Percentiles rank a stretch among this genome's conserved stretches.
Conservation (phyloP, 2,329 filamentous ascomycete species). For the Pseudopyricularia cyperi region DNA sequence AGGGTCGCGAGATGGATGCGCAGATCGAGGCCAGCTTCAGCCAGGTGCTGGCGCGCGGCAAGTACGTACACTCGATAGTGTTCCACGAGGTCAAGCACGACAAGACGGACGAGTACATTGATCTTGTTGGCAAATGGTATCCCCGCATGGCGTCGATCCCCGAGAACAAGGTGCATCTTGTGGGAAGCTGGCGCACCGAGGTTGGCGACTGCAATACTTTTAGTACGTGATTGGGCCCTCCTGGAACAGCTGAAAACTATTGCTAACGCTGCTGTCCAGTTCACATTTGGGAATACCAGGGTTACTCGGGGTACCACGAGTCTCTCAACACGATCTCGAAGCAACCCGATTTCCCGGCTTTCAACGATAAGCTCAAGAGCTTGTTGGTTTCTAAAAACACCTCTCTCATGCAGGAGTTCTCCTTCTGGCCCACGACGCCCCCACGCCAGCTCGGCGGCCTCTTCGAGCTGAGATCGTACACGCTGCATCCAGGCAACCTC, state of each 20-base stretch:
- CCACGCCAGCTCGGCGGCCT: slow-evolving; percentile 82
- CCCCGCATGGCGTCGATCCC: slow-evolving; percentile 72
- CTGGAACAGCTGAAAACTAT: neutral
- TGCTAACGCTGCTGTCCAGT: slow-evolving; percentile 37
- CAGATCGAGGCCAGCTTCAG: slow-evolving; percentile 96
- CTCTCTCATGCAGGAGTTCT: slow-evolving; percentile 98
- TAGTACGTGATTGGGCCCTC: slow-evolving; percentile 40
- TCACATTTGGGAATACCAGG: slow-evolving; percentile 99
- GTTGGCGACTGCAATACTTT: slow-evolving; percentile 97
- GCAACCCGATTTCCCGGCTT: slow-evolving; percentile 72
- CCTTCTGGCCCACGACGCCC: slow-evolving; percentile 94
- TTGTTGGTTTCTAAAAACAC: slow-evolving; percentile 75
- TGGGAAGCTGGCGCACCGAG: slow-evolving; percentile 96
- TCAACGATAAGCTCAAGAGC: slow-evolving; percentile 73
- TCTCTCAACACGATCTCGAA: slow-evolving; percentile 74
- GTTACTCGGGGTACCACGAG: slow-evolving; percentile 89
- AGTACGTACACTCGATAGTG: slow-evolving; percentile 97
- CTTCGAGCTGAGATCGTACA: slow-evolving; percentile 95
- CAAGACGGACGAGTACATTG: slow-evolving; percentile 87
- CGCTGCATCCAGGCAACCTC: slow-evolving; percentile 85
- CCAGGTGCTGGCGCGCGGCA: slow-evolving; percentile 85
- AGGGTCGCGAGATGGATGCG: slow-evolving; percentile 84
- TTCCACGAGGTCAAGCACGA: slow-evolving; percentile 94
- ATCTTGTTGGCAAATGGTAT: slow-evolving; percentile 84
- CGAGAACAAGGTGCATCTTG: slow-evolving; percentile 88